These are phyloP conservation scores for Cerrena zonata DNA, from an alignment of 1,284 basidiomycete species.

Conservation along the genomic window DNA sequence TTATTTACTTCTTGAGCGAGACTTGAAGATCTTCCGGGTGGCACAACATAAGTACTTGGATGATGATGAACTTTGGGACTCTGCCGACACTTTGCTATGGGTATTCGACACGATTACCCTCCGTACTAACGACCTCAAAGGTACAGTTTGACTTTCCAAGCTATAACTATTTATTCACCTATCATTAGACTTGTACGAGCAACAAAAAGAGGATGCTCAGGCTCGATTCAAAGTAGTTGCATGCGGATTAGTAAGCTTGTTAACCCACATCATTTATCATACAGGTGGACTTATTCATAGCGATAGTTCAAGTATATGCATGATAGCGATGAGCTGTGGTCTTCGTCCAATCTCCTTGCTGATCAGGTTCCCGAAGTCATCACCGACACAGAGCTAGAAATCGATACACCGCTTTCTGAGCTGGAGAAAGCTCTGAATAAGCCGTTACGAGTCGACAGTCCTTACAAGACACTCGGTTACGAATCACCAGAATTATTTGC, in stretches of 20 bases:
- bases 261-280: too few relatives aligned
- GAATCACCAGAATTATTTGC: background rate
- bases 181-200: constrained; percentile 9
- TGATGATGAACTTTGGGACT: constrained; percentile 21
- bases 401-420: background rate
- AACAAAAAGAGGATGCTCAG: constrained; percentile 9
- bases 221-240: constrained; percentile 13
- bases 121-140: constrained; percentile 5
- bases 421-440: background rate
- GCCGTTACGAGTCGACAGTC: background rate
- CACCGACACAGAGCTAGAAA: background rate
- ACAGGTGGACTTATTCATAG: background rate
- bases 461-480: background rate
- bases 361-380: background rate
- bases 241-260: constrained; percentile 15
- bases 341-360: background rate
- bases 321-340: constrained; percentile 3
- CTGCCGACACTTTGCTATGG: constrained; percentile 18
- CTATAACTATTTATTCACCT: background rate
- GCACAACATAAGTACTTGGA: constrained; percentile 16
- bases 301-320: constrained; percentile 1
- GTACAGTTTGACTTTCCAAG: constrained; percentile 7
- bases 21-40: constrained; percentile 20
- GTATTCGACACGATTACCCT: constrained; percentile 14
- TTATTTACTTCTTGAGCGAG: constrained; percentile 20